Base-by-base conservation (phyloP, 495 filamentous ascomycete genomes). In the Tuber borchii region DNA sequence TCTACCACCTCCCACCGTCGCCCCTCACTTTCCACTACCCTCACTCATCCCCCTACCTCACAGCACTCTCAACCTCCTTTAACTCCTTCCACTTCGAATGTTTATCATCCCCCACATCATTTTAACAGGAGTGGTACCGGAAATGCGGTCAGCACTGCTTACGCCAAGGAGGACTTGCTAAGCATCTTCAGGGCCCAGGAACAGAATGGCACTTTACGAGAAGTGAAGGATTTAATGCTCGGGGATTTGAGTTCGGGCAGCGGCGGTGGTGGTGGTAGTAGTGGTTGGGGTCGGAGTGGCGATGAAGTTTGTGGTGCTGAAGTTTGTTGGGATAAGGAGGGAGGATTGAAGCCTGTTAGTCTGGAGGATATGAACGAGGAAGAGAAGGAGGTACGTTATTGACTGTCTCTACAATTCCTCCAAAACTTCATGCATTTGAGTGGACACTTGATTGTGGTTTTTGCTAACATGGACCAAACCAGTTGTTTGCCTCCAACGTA, bases 281-380 rank as follows among this genome's bases (percentile, higher is more conserved):
- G 45, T 34, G 87, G 88, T 46, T 97, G 94, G 93, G 92, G 91
- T 46, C 93, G 91, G 83, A 87, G 88, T 79, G 88, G 90, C 72
- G 93, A 97, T 51, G 90, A 91, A 45, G 86, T 89, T 74, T 84
- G 86, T 82, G 93, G 90, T 69, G 91, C 90, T 1, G 92, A 94
- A 76, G 86, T 94, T 70, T 98, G 96, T 82, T 99, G 96, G 95
- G 95, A 97, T 81, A 84, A 88, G 73, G 87, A 88, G 69, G 95
- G 94, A 45, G 87, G 86, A 75, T 86, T 91, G 42, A 88, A 89
- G 75, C 94, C 95, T 22, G 85, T 98, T 72, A 89, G 89, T 48
- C 82, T 97, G 72, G 86, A 89, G 81, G 90, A 92, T 72, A 90
- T 97, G 90, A 90, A 90, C 26, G 87, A 92, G 19, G 90, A 93